A percentile compares a stretch with the other conserved stretches of the same genome.
Evolutionary conservation across 352 stramenopile genomes (phyloP).

Genomic region (Paralagenidium karlingii): DNA sequence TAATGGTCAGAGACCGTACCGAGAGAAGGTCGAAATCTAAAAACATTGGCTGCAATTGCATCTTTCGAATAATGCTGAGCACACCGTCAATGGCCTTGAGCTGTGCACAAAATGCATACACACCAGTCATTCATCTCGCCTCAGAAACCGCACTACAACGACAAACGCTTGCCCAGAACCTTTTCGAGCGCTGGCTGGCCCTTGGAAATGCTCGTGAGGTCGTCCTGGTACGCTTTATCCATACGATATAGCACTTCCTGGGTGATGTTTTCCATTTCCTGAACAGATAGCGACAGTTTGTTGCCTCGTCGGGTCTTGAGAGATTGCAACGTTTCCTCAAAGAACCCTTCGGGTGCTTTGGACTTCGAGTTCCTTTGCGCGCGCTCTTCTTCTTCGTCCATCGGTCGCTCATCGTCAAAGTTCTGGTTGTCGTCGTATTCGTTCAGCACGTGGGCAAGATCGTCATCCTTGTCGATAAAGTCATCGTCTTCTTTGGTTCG

Average conservation of each 20-base stretch:
- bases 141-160: no score
- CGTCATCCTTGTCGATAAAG: constrained; percentile 82
- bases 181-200: constrained; percentile 46
- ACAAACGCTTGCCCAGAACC: no score
- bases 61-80: constrained; percentile 59
- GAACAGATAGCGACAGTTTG: constrained; percentile 70
- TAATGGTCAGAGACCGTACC: constrained; percentile 16
- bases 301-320: constrained; percentile 60
- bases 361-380: constrained; percentile 16
- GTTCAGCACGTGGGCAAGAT: constrained; percentile 65
- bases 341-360: constrained; percentile 29
- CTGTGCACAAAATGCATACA: no score
- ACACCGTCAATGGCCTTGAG: constrained; percentile 76
- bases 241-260: constrained; percentile 83
- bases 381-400: constrained; percentile 26
- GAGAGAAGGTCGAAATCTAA: constrained; percentile 80
- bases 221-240: constrained; percentile 77
- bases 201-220: constrained; percentile 48
- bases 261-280: constrained; percentile 79
- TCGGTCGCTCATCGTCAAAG: constrained; percentile 73
- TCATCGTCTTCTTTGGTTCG: constrained; percentile 70
- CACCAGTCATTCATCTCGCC: background rate
- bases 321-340: constrained; percentile 70
- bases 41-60: constrained; percentile 79
- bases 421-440: constrained; percentile 62